Percentiles rank a stretch among this genome's conserved stretches.
Evolutionary conservation across 441 rosid genomes (phyloP).

Genomic region (Adansonia rubrostipa): DNA sequence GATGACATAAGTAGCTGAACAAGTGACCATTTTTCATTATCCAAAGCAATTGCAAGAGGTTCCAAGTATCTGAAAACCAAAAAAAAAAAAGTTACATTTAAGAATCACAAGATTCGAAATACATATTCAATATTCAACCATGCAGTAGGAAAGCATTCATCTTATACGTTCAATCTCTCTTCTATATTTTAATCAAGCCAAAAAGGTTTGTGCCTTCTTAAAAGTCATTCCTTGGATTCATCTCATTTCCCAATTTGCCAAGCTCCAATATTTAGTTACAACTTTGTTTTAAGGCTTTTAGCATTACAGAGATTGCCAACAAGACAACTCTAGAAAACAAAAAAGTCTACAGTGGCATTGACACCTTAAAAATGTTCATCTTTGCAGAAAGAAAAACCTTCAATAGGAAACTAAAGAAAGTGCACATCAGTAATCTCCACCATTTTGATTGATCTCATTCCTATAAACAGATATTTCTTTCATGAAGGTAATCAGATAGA

Average conservation of each 20-base stretch:
- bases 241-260: slow-evolving; percentile 19
- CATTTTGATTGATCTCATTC: not conserved
- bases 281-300: not conserved
- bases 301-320: not conserved
- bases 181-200: not conserved
- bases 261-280: not conserved
- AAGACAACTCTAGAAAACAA: not conserved
- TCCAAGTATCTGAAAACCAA: slow-evolving; percentile 73
- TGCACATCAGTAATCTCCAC: not conserved
- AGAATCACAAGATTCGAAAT: not conserved
- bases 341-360: not conserved
- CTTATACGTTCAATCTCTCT: slow-evolving; percentile 2
- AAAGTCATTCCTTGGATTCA: not conserved
- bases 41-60: slow-evolving; percentile 91
- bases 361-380: slow-evolving; percentile 4
- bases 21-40: slow-evolving; percentile 92
- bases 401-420: not conserved
- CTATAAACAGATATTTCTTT: slow-evolving; percentile 5
- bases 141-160: not conserved
- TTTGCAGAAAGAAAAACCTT: not conserved
- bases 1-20: slow-evolving; percentile 88
- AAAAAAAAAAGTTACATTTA: not conserved
- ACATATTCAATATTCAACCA: not conserved
- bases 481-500: not conserved
- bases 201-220: not conserved